Evolutionary conservation across 176 grass and related monocot species (phyloP).

Genomic region (Bonia amplexicaulis): DNA sequence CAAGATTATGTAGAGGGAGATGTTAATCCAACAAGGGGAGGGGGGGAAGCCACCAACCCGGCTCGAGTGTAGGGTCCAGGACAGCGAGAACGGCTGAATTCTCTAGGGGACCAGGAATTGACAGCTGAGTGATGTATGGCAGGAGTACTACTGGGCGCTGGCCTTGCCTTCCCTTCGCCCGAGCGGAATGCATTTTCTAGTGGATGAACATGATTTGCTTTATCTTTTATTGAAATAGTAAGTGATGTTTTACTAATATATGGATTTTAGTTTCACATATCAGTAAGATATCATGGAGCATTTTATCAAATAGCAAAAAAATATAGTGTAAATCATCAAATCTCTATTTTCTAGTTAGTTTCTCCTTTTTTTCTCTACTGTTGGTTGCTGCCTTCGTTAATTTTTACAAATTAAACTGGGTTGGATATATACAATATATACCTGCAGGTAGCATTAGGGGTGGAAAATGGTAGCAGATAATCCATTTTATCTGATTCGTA

Average conservation of each 20-base stretch:
- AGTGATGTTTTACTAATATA: too few species aligned
- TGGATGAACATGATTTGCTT: too few species aligned
- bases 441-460: too few species aligned
- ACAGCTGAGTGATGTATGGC: neutral
- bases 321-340: too few species aligned
- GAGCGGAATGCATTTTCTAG: neutral
- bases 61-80: slow-evolving; percentile 13
- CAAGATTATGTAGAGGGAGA: neutral
- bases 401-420: neutral
- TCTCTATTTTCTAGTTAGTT: neutral
- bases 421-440: too few species aligned
- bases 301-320: too few species aligned
- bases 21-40: neutral
- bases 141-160: neutral
- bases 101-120: slow-evolving; percentile 2
- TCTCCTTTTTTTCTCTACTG: neutral
- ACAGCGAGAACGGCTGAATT: neutral
- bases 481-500: too few species aligned
- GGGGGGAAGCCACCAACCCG: neutral
- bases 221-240: too few species aligned
- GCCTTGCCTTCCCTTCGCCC: neutral
- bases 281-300: too few species aligned
- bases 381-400: neutral
- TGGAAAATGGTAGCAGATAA: too few species aligned
- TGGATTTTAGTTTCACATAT: too few species aligned